Evolutionary conservation across 257 asterid genomes (phyloP), one percentile per base, ranked within the genome.

Genomic region (Solanum pinnatisectum): DNA sequence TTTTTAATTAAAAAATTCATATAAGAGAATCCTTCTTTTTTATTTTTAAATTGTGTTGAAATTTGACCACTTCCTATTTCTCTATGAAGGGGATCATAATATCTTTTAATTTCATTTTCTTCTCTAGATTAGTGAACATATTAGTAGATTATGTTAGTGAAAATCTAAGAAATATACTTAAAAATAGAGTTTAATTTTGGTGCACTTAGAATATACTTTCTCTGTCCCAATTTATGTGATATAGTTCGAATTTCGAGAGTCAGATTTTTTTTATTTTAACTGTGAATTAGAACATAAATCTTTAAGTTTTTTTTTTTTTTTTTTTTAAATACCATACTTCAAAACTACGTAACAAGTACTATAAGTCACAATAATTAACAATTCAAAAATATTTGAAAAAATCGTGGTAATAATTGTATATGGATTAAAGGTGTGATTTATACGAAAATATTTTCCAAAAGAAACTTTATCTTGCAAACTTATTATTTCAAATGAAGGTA

Each of bases 221-320:
- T 49, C 4, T 0, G 0, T 2, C 8, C 23, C 63, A 52, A 18
- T 18, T 6, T 16, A 16, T 6, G n/a, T 52, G 3, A 0, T 18
- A 56, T 4, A 3, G 0, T 56, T 56, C 0, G 65, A 56, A 56
- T 56, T 25, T 25, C 27, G 9, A 23, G 1, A 18, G 4, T n/a
- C 8, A 25, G 25, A 60, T 8, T 8, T 59, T 59, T 22, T 22
- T 20, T 2, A 16, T 60, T 60, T 22, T 22, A 22, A 22, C 2
- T 2, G 27, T 60, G 68, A 60, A 60, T 59, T 59, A 10, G 5
- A 22, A 22, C 13, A 59, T 56, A 56, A 56, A 56, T 56, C n/a
- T 16, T 18, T 56, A 56, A 0, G 20, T 14, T 15, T 0, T 16
- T 16, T 49, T 30, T 30, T 1, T 30, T 30, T 30, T 30, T 30